Base-by-base conservation (phyloP, 2,329 filamentous ascomycete genomes). In the Kalmusia sp. region DNA sequence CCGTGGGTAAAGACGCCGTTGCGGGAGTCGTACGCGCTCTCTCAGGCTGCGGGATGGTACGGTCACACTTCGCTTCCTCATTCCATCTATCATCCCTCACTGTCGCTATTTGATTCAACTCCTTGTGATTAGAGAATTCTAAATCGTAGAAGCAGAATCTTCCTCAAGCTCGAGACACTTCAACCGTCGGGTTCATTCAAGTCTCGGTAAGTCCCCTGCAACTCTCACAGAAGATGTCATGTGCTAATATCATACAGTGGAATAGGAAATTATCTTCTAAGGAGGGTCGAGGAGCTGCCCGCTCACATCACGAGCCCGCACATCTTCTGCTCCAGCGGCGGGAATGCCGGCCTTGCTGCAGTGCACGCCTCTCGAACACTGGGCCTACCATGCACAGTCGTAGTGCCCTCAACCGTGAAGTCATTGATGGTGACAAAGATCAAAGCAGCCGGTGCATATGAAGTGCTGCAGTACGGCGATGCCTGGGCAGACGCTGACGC, bases 101-200 rank as follows among this genome's bases (percentile, higher is more conserved):
- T 35, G 7, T 6, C 15, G 35, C 15, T 17, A 9, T 9, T 47
- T 34, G 8, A 17, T 12, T 24, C n/a, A 19, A 19, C 5, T 17
- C 9, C 37, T 4, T n/a, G 15, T 40, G 63, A 68, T 63, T 59
- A 61, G 57, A 51, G 50, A 65, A 51, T 64, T 64, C 74, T 76
- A 76, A 77, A 71, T 71, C 67, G 68, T 62, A 77, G 70, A 73
- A 81, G 90, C 79, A 87, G 89, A 77, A 85, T 96, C 73, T 91
- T 90, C 73, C 86, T 96, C 67, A 96, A 96, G 74, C 84, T 95
- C 57, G 91, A 96, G 65, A 91, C 90, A 70, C 84, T 92, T 49
- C 92, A 96, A 69, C 92, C 91, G 4, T 89, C 88, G 19, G 90
- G 90, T 58, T 93, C 90, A 33, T 96, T 96, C 85, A 95, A 96